Conservation (phyloP, 108 stramenopile species). For the Nitzschia inconspicua region DNA sequence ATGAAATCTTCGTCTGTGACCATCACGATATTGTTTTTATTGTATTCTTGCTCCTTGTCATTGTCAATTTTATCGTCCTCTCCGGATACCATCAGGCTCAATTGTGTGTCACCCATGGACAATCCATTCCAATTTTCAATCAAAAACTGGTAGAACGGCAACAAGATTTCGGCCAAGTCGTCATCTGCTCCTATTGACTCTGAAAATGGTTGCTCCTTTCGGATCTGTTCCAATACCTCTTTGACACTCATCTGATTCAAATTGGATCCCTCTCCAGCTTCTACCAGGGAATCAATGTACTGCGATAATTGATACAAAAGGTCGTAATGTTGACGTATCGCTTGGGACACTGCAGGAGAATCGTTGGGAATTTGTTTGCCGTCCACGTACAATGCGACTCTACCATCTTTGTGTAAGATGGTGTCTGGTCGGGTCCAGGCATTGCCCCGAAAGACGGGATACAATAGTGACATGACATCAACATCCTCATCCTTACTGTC, state of each 20-base stretch:
- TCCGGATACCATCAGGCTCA: constrained; percentile 8
- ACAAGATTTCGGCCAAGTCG: constrained; percentile 1
- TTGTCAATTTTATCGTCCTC: not conserved
- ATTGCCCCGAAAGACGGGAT: constrained; percentile 38
- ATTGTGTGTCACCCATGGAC: constrained; percentile 22
- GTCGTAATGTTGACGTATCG: constrained; percentile 30
- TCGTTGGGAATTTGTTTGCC: constrained; percentile 14
- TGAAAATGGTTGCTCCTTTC: not conserved
- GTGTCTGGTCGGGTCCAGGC: constrained; percentile 49
- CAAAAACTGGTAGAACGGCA: constrained; percentile 34
- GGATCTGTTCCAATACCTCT: not conserved
- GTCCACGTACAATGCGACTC: constrained; percentile 23
- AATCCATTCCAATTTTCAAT: constrained; percentile 47
- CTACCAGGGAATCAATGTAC: no score
- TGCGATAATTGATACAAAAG: not conserved
- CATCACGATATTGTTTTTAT: not conserved
- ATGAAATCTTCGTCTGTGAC: constrained; percentile 20
- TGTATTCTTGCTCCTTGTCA: not conserved
- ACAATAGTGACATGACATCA: constrained; percentile 3
- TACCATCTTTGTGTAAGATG: constrained; percentile 17
- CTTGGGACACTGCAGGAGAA: not conserved
- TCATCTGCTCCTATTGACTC: not conserved
- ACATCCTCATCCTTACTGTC: not conserved
- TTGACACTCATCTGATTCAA: not conserved
- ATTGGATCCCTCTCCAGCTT: no score